Evolutionary conservation across 805 yeast genomes (phyloP).

Genomic region (Spathaspora arborariae): DNA sequence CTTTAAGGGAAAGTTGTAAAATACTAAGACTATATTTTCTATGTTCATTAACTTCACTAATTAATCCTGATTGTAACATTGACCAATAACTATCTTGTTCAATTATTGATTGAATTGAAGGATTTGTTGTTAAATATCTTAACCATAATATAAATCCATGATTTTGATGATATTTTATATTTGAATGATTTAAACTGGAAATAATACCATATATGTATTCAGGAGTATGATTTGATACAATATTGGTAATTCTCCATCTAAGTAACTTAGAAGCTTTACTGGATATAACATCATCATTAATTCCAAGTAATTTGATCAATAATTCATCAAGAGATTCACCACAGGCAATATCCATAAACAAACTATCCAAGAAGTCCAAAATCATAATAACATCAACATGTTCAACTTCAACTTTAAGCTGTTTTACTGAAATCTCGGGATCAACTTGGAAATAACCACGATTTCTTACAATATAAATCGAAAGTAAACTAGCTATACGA

Average conservation of each 20-base stretch:
- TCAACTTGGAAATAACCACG: conserved; percentile 2
- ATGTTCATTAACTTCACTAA: conserved; percentile 56
- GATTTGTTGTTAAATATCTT: conserved; percentile 37
- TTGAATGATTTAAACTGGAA: conserved; percentile 29
- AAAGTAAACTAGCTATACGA: not conserved
- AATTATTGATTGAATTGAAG: conserved; percentile 11
- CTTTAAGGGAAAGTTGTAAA: conserved; percentile 55
- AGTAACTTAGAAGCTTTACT: conserved; percentile 35
- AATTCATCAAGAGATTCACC: conserved; percentile 14
- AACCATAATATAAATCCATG: conserved; percentile 55
- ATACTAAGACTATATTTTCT: conserved; percentile 68
- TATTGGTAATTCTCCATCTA: conserved; percentile 50
- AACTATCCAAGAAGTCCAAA: conserved; percentile 34
- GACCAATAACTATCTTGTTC: conserved; percentile 48
- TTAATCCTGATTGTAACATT: conserved; percentile 52
- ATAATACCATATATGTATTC: conserved; percentile 45
- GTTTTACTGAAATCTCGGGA: not conserved
- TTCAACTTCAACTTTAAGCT: not conserved
- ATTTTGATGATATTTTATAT: conserved; percentile 21
- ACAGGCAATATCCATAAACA: conserved; percentile 18
- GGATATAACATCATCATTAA: conserved; percentile 36
- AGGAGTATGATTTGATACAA: conserved; percentile 14
- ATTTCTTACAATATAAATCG: conserved; percentile 1
- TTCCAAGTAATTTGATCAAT: conserved; percentile 31
- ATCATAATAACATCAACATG: conserved; percentile 16